Evolutionary conservation across 768 basidiomycete genomes (phyloP).

Genomic region (Cyathus striatus): DNA sequence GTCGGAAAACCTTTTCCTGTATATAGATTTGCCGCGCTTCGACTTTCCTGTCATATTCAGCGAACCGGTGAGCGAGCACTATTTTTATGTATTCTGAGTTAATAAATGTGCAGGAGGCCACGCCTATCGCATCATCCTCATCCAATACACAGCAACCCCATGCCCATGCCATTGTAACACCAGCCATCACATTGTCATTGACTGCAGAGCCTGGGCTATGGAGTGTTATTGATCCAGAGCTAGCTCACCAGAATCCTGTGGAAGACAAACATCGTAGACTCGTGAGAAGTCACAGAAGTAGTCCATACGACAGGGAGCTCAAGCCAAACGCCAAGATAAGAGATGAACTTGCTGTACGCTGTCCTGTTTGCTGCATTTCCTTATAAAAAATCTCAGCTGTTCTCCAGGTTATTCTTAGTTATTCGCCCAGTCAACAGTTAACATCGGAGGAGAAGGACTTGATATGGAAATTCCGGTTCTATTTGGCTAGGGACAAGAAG

Average conservation of each 20-base stretch:
- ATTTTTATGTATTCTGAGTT: background rate
- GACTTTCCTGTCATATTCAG: conserved; percentile 97
- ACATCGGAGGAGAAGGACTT: conserved; percentile 92
- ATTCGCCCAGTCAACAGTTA: conserved; percentile 83
- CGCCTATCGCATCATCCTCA: conserved; percentile 26
- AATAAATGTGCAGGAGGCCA: conserved; percentile 12
- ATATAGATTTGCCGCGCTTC: conserved; percentile 93
- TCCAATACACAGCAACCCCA: conserved; percentile 34
- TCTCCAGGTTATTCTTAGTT: conserved; percentile 82
- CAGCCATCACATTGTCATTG: conserved; percentile 45
- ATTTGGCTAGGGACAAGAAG: conserved; percentile 85
- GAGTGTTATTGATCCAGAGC: conserved; percentile 88
- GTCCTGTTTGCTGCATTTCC: background rate
- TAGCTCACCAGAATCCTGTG: conserved; percentile 89
- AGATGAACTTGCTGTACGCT: conserved; percentile 82
- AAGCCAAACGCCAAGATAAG: conserved; percentile 96
- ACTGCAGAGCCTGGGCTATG: conserved; percentile 71
- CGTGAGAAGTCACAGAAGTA: conserved; percentile 91
- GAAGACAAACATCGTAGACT: conserved; percentile 95
- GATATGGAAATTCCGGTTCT: conserved; percentile 99
- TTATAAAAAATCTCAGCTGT: background rate
- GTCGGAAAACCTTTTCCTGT: conserved; percentile 91
- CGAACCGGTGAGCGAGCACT: conserved; percentile 61
- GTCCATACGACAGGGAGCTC: conserved; percentile 90
- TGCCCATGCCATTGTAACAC: conserved; percentile 37